phyloP scores from a whole-genome alignment of 2,329 filamentous ascomycete species.

The Venturia effusa region DNA sequence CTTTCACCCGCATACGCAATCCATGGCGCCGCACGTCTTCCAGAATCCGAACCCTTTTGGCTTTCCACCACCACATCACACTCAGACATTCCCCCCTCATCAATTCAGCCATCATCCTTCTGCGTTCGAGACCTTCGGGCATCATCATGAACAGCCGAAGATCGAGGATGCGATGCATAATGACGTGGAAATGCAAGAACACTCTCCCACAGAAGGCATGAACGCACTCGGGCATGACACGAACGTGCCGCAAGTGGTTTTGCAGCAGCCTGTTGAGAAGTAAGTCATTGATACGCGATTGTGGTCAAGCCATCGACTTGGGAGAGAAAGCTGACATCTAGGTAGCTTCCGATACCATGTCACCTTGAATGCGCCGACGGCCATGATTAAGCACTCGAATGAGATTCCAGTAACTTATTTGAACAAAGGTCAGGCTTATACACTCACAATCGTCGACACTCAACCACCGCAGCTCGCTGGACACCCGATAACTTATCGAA shows the following conservation, averaged over 20 bases:
- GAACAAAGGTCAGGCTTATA: slow-evolving; percentile 95
- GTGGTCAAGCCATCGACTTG: not conserved
- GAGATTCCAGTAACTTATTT: slow-evolving; percentile 97
- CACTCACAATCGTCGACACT: slow-evolving; percentile 73
- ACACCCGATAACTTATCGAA: slow-evolving; percentile 65
- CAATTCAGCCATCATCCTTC: slow-evolving; percentile 73
- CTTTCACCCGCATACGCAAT: slow-evolving; percentile 43
- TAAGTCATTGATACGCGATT: slow-evolving; percentile 21
- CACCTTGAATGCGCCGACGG: slow-evolving; percentile 84
- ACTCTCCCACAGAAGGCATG: slow-evolving; percentile 49
- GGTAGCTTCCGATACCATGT: slow-evolving; percentile 74
- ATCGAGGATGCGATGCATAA: slow-evolving; percentile 42
- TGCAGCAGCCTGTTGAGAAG: slow-evolving; percentile 34
- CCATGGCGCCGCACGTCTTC: slow-evolving; percentile 33
- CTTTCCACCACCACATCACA: slow-evolving; percentile 33
- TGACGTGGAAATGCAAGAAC: slow-evolving; percentile 51
- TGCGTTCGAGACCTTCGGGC: slow-evolving; percentile 68
- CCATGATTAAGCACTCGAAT: slow-evolving; percentile 82
- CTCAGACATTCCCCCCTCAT: slow-evolving; percentile 59
- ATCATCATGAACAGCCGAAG: slow-evolving; percentile 53
- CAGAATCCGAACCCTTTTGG: slow-evolving; percentile 62
- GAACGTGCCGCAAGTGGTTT: slow-evolving; percentile 41
- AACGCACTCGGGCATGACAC: slow-evolving; percentile 31
- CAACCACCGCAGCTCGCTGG: slow-evolving; percentile 47
- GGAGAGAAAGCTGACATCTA: slow-evolving; percentile 9